Evolutionary conservation across 495 filamentous ascomycete species (phyloP), one percentile per base, ranked within the genome.

Genomic region (Penicillium paxilli): DNA sequence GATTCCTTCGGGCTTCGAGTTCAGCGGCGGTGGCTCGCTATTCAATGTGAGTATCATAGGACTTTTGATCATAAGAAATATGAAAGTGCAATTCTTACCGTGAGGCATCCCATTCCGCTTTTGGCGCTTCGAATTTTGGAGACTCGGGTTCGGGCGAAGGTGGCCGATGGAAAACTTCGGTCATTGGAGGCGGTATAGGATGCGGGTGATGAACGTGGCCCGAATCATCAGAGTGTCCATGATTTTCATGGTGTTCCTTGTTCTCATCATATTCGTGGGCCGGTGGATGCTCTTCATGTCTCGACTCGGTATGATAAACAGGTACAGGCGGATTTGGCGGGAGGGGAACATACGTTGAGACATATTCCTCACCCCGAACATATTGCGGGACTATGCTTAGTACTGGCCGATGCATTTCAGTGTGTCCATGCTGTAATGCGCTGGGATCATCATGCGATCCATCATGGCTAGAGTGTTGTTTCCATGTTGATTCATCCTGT

Each of bases 1-100:
- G 28, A 79, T 67, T 20, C 88, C 92, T 77, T 96, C 92, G 0
- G 91, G 90, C 54, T 74, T 83, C 1, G 91, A 86, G 54, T 90
- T 78, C 19, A 73, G 20, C 0, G 92, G 91, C 38, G 92, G 92
- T 30, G 90, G 80, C 44, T 85, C 80, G 64, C 91, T 96, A 55
- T 48, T 11, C 32, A 30, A 14, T 35, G 58, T 73, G 42, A 74
- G 65, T 55, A 60, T 19, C 9, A 23, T 17, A n/a, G n/a, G n/a
- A n/a, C n/a, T n/a, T n/a, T n/a, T n/a, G n/a, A 26, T 35, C 17
- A 42, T 20, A 16, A 23, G 5, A 28, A 17, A 7, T 30, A 32
- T 19, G 24, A 33, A 11, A 14, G 8, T 25, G 37, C 38, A 21
- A 45, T 24, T 58, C 79, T 61, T 72, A 88, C 86, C 75, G 72